Evolutionary conservation across 2,329 filamentous ascomycete genomes (phyloP), one percentile per base, ranked within the genome.

Genomic region (Nemania diffusa): DNA sequence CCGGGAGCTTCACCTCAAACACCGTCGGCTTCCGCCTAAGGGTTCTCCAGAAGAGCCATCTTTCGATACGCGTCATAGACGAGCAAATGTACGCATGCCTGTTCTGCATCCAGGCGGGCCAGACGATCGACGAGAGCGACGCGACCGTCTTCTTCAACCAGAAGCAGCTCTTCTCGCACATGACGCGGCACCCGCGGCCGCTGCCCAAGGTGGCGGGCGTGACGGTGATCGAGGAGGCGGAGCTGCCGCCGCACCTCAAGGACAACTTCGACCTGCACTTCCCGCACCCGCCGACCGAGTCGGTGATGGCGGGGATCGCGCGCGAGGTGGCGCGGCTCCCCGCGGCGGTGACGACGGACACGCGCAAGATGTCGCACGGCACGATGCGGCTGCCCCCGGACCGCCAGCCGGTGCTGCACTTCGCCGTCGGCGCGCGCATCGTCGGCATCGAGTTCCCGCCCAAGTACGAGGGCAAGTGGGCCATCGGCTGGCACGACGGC

Each of bases 241-340:
- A 82, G 15, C 70, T 85, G 1, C 83, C 84, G 1, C 70, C 72
- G 0, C 64, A 80, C 5, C 70, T 80, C 11, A 77, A 74, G 57
- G 84, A 87, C 71, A 82, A 87, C 74, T 88, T 84, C 57, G 86
- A 88, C 67, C 74, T 88, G 7, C 82, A 86, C 70, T 82, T 88
- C 55, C 77, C 77, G 40, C 69, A 78, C 5, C 78, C 83, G 1
- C 79, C 81, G 0, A 74, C 74, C 26, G 65, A 76, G 5, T 84
- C 85, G 2, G 79, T 82, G 2, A 80, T 83, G 63, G 73, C 78
- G 0, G 80, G 81, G n/a, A 79, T 82, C 26, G 69, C 74, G 60
- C 61, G 77, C 67, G 81, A 85, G 57, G 76, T 85, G 3, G 72
- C 75, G 3, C 73, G 73, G 34, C 76, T 85, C 29, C 84, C 86